Conservation (phyloP, 1,284 basidiomycete genomes). For the Moesziomyces sp. region DNA sequence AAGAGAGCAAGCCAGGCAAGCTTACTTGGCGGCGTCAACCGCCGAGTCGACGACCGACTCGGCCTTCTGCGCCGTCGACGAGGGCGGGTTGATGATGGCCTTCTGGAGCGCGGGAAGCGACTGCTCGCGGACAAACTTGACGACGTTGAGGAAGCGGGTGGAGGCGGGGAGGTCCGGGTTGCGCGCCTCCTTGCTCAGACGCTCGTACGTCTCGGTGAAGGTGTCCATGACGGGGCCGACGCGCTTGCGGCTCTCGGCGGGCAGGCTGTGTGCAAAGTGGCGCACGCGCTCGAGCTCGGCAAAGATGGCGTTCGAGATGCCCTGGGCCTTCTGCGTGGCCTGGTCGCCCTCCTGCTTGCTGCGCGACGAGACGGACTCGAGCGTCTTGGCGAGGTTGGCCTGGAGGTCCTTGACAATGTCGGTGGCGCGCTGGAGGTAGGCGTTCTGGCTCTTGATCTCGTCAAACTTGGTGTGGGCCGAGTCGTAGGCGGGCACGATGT, state of each 20-base stretch:
- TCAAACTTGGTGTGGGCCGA: constrained; percentile 56
- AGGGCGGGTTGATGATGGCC: constrained; percentile 45
- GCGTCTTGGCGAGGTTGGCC: constrained; percentile 53
- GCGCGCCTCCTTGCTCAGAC: constrained; percentile 58
- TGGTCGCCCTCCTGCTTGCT: constrained; percentile 57
- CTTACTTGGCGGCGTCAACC: constrained; percentile 26
- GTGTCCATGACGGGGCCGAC: constrained; percentile 61
- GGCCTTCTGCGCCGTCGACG: constrained; percentile 16
- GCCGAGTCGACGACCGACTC: constrained; percentile 10
- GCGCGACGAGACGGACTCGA: constrained; percentile 54
- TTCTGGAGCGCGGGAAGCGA: constrained; percentile 65
- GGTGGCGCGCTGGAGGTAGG: constrained; percentile 58
- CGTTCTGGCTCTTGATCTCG: constrained; percentile 64
- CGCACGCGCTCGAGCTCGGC: constrained; percentile 64
- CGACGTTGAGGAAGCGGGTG: constrained; percentile 58
- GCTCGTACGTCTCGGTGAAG: constrained; percentile 62
- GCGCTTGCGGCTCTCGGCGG: constrained; percentile 63
- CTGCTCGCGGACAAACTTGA: constrained; percentile 60
- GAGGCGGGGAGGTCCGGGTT: constrained; percentile 55
- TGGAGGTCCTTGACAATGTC: constrained; percentile 60
- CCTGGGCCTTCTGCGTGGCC: constrained; percentile 60
- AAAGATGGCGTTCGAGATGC: constrained; percentile 58
- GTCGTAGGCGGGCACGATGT: constrained; percentile 53
- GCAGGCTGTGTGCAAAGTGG: constrained; percentile 56
- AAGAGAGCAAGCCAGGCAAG: neutral